phyloP scores from a whole-genome alignment of 208 protist genomes.

The Leptomonas pyrrhocoris region DNA sequence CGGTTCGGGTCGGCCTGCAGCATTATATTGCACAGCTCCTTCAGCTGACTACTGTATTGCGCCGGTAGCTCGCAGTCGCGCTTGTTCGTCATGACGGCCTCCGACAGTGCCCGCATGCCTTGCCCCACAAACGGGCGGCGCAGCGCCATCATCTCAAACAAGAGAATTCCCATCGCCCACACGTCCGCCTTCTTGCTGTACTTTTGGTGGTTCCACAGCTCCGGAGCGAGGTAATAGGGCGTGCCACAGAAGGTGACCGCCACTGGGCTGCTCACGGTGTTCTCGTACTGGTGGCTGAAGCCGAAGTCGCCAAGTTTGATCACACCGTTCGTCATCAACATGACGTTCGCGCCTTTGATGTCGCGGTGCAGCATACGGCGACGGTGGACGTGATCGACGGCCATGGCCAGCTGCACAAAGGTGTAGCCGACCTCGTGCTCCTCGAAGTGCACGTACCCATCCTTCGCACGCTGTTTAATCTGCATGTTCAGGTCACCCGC shows the following conservation, averaged over 20 bases:
- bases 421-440: constrained; percentile 86
- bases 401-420: constrained; percentile 81
- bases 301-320: constrained; percentile 90
- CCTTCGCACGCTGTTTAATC: constrained; percentile 67
- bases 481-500: constrained; percentile 86
- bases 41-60: constrained; percentile 62
- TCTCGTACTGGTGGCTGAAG: constrained; percentile 83
- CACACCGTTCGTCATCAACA: constrained; percentile 78
- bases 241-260: constrained; percentile 88
- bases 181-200: constrained; percentile 94
- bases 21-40: constrained; percentile 69
- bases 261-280: constrained; percentile 74
- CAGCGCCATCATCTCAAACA: constrained; percentile 86
- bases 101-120: constrained; percentile 69
- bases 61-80: constrained; percentile 61
- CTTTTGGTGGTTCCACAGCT: constrained; percentile 86
- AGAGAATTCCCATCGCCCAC: constrained; percentile 86
- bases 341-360: constrained; percentile 87
- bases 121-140: constrained; percentile 77
- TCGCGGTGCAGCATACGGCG: constrained; percentile 89
- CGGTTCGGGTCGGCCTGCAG: constrained; percentile 53
- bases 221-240: constrained; percentile 92
- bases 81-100: constrained; percentile 66
- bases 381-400: constrained; percentile 84
- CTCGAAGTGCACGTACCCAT: constrained; percentile 62